Percentiles rank a stretch among this genome's conserved stretches.
phyloP scores from a whole-genome alignment of 257 asterid genomes.

The Solanum medicagineum region DNA sequence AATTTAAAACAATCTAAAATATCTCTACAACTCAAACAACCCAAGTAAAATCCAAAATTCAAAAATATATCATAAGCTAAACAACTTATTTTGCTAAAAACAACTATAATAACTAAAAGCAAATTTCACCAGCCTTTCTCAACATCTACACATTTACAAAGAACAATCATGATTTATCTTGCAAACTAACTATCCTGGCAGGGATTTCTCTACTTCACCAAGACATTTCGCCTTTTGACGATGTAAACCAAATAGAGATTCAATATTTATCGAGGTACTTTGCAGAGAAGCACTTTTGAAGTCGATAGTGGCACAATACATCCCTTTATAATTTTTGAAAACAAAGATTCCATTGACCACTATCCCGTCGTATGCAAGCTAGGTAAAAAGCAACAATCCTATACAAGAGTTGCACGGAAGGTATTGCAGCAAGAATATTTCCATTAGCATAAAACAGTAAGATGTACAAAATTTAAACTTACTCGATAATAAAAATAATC shows the following conservation, averaged over 20 bases:
- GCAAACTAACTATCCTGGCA: not conserved
- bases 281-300: not conserved
- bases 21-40: too few species aligned
- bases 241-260: not conserved
- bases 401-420: not conserved
- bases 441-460: not conserved
- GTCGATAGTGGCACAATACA: not conserved
- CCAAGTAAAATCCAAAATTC: too few species aligned
- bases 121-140: not conserved
- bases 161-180: not conserved
- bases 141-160: not conserved
- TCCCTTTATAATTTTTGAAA: not conserved
- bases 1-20: too few species aligned
- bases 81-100: too few species aligned
- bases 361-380: not conserved
- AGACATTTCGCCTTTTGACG: not conserved
- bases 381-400: not conserved
- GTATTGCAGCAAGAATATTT: not conserved
- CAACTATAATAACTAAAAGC: too few species aligned
- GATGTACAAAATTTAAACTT: not conserved
- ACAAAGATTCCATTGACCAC: not conserved
- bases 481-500: slow-evolving; percentile 20
- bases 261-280: not conserved
- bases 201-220: not conserved
- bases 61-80: too few species aligned